Evolutionary conservation across 148 eudicot species (phyloP).

Genomic region (Amaranthus cruentus): DNA sequence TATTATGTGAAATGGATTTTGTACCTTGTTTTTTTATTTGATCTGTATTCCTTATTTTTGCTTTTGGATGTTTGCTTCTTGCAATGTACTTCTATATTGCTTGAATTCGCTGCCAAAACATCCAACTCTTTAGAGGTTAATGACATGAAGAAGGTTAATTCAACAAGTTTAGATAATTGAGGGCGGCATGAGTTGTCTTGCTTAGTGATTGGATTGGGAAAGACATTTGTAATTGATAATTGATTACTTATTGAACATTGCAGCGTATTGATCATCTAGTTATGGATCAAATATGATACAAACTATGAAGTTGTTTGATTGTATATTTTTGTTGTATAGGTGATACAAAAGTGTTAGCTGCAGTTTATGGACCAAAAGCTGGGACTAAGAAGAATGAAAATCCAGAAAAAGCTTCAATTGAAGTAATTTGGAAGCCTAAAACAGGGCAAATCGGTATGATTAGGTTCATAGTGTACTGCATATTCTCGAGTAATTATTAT

Average conservation of each 20-base stretch:
- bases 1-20: no score
- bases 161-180: no score
- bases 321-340: slow-evolving; percentile 32
- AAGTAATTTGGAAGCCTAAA: slow-evolving; percentile 83
- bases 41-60: background rate
- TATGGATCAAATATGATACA: no score
- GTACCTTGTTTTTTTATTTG: no score
- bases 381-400: slow-evolving; percentile 81
- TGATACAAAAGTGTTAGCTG: slow-evolving; percentile 79
- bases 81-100: no score
- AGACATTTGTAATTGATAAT: no score
- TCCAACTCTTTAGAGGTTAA: no score
- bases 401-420: slow-evolving; percentile 79
- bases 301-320: background rate
- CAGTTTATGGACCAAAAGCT: slow-evolving; percentile 74
- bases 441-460: slow-evolving; percentile 77
- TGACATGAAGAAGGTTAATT: no score
- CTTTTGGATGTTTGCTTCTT: background rate
- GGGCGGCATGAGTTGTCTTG: no score
- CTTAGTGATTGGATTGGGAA: no score
- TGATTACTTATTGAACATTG: no score
- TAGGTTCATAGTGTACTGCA: background rate
- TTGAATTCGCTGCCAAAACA: background rate
- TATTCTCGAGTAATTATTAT: background rate
- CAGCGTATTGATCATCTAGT: no score